These are phyloP conservation scores for Chlorokybus atmophyticus DNA, from an alignment of 139 green algal genomes.

Conservation along the genomic window DNA sequence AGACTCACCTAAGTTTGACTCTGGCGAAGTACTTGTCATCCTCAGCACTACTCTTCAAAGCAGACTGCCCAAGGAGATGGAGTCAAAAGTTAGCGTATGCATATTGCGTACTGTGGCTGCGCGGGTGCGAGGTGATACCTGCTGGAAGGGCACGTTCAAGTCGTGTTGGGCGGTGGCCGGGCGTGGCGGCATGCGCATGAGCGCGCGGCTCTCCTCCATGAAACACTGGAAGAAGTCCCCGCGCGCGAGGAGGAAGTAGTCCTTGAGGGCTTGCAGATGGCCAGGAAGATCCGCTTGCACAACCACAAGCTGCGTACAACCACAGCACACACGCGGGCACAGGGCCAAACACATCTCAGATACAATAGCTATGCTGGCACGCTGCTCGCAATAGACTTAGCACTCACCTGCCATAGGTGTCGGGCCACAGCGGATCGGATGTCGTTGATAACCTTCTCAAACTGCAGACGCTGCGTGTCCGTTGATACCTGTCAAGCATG, in stretches of 20 bases:
- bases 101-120: no score
- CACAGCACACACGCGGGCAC: no score
- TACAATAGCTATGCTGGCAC: no score
- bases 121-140: no score
- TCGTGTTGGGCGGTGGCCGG: conserved; percentile 46
- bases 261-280: conserved; percentile 54
- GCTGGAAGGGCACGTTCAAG: conserved; percentile 40
- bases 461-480: no score
- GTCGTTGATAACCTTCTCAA: conserved; percentile 46
- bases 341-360: no score
- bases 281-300: conserved; percentile 46
- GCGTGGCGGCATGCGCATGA: conserved; percentile 45
- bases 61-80: no score
- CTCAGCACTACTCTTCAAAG: conserved; percentile 38
- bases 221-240: conserved; percentile 72
- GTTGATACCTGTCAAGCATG: no score
- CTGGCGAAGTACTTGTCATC: conserved; percentile 37
- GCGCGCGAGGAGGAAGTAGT: conserved; percentile 61
- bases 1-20: conserved; percentile 2
- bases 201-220: conserved; percentile 42
- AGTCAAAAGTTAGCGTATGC: no score
- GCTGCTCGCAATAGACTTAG: no score
- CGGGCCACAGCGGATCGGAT: conserved; percentile 39
- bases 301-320: conserved; percentile 63
- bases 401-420: conserved; percentile 40